phyloP scores from a whole-genome alignment of 805 yeast species.

The Schizosaccharomyces pombe region DNA sequence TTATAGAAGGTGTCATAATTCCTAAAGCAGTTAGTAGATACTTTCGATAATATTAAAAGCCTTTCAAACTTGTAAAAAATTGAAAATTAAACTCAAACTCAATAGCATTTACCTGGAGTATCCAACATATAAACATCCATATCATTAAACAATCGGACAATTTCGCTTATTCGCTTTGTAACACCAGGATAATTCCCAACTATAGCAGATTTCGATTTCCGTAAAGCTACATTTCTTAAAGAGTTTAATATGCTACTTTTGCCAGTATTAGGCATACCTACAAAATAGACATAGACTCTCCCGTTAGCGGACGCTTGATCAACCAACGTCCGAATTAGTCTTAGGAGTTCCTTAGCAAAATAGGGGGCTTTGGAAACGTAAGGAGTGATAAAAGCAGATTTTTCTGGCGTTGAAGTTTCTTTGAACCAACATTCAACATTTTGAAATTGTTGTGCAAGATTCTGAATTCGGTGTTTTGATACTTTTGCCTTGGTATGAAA shows the following conservation, averaged over 20 bases:
- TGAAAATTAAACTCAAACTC: background rate
- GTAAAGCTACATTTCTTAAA: slow-evolving; percentile 26
- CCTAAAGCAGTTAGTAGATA: slow-evolving; percentile 14
- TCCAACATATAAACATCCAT: slow-evolving; percentile 58
- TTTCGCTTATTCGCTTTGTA: slow-evolving; percentile 54
- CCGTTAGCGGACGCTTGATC: slow-evolving; percentile 15
- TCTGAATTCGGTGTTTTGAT: no score
- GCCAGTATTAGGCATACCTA: slow-evolving; percentile 97
- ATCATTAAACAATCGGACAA: slow-evolving; percentile 34
- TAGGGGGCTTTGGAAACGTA: background rate
- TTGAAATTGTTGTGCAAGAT: no score
- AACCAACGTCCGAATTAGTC: slow-evolving; percentile 13
- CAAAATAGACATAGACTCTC: slow-evolving; percentile 43
- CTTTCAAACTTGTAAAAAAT: background rate
- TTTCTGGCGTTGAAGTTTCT: no score
- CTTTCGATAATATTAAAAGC: background rate
- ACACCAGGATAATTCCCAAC: slow-evolving; percentile 85
- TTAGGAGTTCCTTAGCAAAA: background rate
- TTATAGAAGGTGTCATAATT: slow-evolving; percentile 49
- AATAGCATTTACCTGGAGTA: slow-evolving; percentile 49
- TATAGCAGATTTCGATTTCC: slow-evolving; percentile 40
- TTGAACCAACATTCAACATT: no score
- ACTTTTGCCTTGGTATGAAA: no score
- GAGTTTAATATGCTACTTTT: slow-evolving; percentile 70
- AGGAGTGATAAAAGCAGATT: background rate